Base-by-base conservation (phyloP, 2,329 filamentous ascomycete species). In the Hymenoscyphus infarciens region DNA sequence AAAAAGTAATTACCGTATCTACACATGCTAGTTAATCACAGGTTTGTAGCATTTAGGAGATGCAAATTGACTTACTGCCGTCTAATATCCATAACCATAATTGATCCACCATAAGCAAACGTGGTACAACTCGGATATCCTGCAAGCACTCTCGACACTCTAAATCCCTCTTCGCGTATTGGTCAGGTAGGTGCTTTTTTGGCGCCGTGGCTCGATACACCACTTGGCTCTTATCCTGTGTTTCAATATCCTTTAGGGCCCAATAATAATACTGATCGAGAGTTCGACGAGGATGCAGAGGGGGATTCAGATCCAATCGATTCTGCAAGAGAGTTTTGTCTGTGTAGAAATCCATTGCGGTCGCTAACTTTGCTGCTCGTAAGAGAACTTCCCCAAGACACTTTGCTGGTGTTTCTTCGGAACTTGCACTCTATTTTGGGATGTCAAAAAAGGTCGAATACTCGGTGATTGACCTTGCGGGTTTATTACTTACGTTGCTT, bases 251-350 rank as follows among this genome's bases (percentile, higher is more conserved):
- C 1, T 72, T 69, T 2, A 77, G 63, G 1, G 71, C 74, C 73
- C 73, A 75, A 53, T 75, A 75, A 60, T 78, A 79, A 0, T 75
- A 75, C 62, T 81, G 78, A 49, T 81, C 78, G 0, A 81, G 70
- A 0, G 78, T 80, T 1, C 79, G 69, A 0, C 79, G 73, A 0
- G 75, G 74, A 61, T 81, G 79, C 1, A 80, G 61, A 0, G 79
- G 77, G 1, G 67, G 59, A 22, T 68, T 15, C 2, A 39, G 8
- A 39, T 67, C 42, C 6, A 67, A 56, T 16, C 63, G 49, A 5
- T 63, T 45, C 3, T 59, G 33, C 6, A 68, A 52, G 1, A 70
- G 56, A 39, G 53, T 61, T 52, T 64, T 62, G 35, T 69, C 61
- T 1, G 60, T 54, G 13, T 64, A 62, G 38, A 59, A 63, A 52